These are phyloP conservation scores for Ecytonucleospora hepatopenaei DNA, from an alignment of 371 early-diverging fungal species.

Conservation along the genomic window DNA sequence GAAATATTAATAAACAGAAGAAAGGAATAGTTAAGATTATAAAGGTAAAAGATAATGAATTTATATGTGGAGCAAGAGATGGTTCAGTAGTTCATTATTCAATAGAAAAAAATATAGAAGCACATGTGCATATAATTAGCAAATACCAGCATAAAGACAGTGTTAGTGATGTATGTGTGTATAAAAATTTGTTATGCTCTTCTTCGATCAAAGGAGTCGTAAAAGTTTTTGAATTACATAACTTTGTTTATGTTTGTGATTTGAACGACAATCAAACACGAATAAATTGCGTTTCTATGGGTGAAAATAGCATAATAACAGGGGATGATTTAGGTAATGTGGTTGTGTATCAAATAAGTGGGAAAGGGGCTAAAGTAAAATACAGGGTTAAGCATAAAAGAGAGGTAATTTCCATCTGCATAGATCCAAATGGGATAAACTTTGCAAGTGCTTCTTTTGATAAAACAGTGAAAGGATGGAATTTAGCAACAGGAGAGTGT, in stretches of 20 bases:
- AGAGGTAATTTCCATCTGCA: constrained; percentile 79
- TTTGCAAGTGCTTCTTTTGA: constrained; percentile 91
- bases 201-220: constrained; percentile 67
- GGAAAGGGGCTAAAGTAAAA: constrained; percentile 67
- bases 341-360: constrained; percentile 58
- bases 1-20: constrained; percentile 68
- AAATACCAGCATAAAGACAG: constrained; percentile 64
- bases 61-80: constrained; percentile 80
- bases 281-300: constrained; percentile 70
- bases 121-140: constrained; percentile 52
- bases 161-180: constrained; percentile 68
- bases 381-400: constrained; percentile 78
- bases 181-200: constrained; percentile 64
- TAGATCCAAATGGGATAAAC: constrained; percentile 74
- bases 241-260: constrained; percentile 58
- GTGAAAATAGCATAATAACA: constrained; percentile 59
- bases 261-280: constrained; percentile 69
- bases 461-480: constrained; percentile 83
- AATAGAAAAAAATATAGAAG: constrained; percentile 51
- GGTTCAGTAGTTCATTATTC: constrained; percentile 80
- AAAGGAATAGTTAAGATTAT: constrained; percentile 67
- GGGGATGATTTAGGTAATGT: constrained; percentile 57
- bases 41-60: constrained; percentile 63
- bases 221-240: constrained; percentile 56
- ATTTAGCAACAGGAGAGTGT: constrained; percentile 65